phyloP scores from a whole-genome alignment of 768 basidiomycete species.

The Favolaschia claudopus region DNA sequence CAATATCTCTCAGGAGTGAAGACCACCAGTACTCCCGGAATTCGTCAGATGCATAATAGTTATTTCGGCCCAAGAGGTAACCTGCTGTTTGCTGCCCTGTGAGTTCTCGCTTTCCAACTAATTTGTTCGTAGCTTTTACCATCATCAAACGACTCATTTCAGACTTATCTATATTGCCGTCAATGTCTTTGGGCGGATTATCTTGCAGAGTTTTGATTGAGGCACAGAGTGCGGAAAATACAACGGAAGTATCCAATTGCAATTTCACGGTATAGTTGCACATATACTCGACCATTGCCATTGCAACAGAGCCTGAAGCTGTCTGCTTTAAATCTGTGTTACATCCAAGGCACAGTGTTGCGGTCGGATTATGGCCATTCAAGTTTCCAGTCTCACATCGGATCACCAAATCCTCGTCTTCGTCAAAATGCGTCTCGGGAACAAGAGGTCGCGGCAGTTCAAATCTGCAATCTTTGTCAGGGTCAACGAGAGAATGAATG shows the following conservation, averaged over 20 bases:
- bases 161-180: constrained; percentile 12
- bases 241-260: constrained; percentile 15
- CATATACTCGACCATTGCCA: constrained; percentile 19
- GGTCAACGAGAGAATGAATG: too few species aligned
- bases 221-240: constrained; percentile 25
- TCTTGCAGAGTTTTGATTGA: constrained; percentile 20
- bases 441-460: background rate
- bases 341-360: too few species aligned
- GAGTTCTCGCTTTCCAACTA: constrained; percentile 14
- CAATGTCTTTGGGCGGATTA: constrained; percentile 18
- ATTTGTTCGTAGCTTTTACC: constrained; percentile 13
- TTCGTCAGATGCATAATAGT: background rate
- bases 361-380: constrained; percentile 11
- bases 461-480: constrained; percentile 15
- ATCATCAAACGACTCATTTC: constrained; percentile 9
- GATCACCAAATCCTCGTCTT: background rate
- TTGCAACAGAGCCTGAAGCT: constrained; percentile 22
- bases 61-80: background rate
- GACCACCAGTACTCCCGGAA: constrained; percentile 18
- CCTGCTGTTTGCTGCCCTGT: constrained; percentile 17
- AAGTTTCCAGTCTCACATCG: too few species aligned
- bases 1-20: constrained; percentile 12
- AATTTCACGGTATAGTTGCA: constrained; percentile 18
- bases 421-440: background rate
- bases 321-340: constrained; percentile 19